Evolutionary conservation across 1,284 basidiomycete genomes (phyloP).

Genomic region (Mycena citricolor): DNA sequence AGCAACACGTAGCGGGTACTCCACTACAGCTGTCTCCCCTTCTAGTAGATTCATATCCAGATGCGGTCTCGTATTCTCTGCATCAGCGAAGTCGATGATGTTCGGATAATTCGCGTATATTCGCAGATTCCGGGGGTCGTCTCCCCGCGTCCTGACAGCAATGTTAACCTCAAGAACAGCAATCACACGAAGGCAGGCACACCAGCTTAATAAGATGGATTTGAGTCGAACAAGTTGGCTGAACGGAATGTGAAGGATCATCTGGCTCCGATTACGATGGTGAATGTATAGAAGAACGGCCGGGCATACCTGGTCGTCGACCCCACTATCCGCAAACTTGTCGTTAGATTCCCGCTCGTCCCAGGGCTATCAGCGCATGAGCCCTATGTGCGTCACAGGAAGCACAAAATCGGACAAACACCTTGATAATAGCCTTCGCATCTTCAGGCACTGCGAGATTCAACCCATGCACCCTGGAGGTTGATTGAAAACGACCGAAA

Average conservation of each 20-base stretch:
- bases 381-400: background rate
- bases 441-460: constrained; percentile 76
- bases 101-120: constrained; percentile 69
- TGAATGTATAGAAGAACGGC: too few species aligned
- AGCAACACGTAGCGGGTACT: constrained; percentile 75
- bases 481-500: constrained; percentile 19
- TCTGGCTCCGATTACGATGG: too few species aligned
- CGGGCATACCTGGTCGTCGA: constrained; percentile 83
- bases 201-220: constrained; percentile 71
- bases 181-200: too few species aligned
- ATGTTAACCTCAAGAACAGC: constrained; percentile 65
- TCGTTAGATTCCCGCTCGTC: constrained; percentile 68
- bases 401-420: too few species aligned
- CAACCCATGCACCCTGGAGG: constrained; percentile 70
- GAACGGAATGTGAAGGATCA: constrained; percentile 11
- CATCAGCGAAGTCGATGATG: constrained; percentile 76
- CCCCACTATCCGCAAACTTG: constrained; percentile 67
- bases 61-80: constrained; percentile 64
- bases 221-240: too few species aligned
- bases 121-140: constrained; percentile 66
- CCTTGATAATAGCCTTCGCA: constrained; percentile 61
- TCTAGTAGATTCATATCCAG: constrained; percentile 70
- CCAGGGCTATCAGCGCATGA: constrained; percentile 60
- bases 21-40: constrained; percentile 62
- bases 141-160: too few species aligned